Conservation (phyloP, 148 eudicot genomes). For the Dysphania ambrosioides region DNA sequence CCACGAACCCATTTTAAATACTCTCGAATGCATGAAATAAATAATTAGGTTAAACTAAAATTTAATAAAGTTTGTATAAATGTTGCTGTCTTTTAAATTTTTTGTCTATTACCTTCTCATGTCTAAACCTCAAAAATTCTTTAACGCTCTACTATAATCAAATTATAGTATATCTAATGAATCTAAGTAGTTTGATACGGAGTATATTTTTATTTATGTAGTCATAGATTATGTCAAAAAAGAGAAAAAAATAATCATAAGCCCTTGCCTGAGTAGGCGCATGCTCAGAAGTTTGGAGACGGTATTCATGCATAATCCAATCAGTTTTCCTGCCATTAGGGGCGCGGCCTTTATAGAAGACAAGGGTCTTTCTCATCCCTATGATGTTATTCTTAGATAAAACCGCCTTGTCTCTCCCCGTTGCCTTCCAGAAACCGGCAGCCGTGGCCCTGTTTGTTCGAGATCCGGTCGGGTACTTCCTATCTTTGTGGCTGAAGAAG, state of each 20-base stretch:
- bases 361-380: conserved; percentile 94
- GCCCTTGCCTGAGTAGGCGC: conserved; percentile 66
- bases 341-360: conserved; percentile 80
- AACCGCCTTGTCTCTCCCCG: conserved; percentile 89
- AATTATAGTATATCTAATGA: too few relatives aligned
- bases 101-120: too few relatives aligned
- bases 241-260: not conserved
- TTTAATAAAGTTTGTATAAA: too few relatives aligned
- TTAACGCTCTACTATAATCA: too few relatives aligned
- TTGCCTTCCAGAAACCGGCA: conserved; percentile 95
- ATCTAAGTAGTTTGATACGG: too few relatives aligned
- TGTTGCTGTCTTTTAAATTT: too few relatives aligned
- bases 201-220: too few relatives aligned
- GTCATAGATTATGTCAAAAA: too few relatives aligned
- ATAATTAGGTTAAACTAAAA: too few relatives aligned
- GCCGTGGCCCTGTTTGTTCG: conserved; percentile 78
- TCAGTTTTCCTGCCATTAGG: conserved; percentile 76
- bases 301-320: conserved; percentile 97
- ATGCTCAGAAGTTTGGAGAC: conserved; percentile 72
- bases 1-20: not conserved
- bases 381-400: conserved; percentile 64
- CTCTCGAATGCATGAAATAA: not conserved
- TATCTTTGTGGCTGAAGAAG: conserved; percentile 93
- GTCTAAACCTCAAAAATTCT: too few relatives aligned
- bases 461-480: conserved; percentile 88